phyloP scores from a whole-genome alignment of 2,329 filamentous ascomycete species.

The Clonostachys solani region DNA sequence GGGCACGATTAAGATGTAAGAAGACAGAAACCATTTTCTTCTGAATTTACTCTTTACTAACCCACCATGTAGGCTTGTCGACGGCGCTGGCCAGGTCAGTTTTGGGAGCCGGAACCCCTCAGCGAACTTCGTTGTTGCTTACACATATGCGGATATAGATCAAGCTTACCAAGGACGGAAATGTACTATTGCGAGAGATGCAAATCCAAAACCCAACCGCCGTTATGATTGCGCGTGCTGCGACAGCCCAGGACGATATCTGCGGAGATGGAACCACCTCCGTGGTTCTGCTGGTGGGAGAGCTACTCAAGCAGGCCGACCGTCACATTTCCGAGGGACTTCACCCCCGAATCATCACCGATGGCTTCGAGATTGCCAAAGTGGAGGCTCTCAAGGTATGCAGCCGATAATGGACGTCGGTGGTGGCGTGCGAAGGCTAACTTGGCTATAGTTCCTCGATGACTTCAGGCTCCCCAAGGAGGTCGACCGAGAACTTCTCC shows the following conservation, averaged over 20 bases:
- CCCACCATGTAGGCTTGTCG: conserved; percentile 50
- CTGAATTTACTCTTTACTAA: not conserved
- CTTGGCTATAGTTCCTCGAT: conserved; percentile 73
- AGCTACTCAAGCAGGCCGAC: conserved; percentile 96
- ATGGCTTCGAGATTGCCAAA: conserved; percentile 97
- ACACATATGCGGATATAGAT: conserved; percentile 52
- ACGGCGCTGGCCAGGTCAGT: conserved; percentile 64
- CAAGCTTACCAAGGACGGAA: conserved; percentile 98
- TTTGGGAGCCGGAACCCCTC: conserved; percentile 12
- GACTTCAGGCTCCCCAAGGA: conserved; percentile 84
- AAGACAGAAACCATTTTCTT: not conserved
- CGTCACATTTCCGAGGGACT: conserved; percentile 95
- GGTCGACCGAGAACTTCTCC: conserved; percentile 88
- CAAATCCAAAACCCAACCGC: conserved; percentile 99
- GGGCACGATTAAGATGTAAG: conserved; percentile 92
- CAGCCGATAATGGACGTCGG: not conserved
- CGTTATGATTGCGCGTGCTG: conserved; percentile 77
- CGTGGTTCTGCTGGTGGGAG: conserved; percentile 90
- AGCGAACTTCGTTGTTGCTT: conserved; percentile 3
- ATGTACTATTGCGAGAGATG: conserved; percentile 73
- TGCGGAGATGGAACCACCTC: conserved; percentile 97
- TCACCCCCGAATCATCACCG: conserved; percentile 93
- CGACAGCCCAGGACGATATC: conserved; percentile 97
- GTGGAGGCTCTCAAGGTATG: conserved; percentile 79
- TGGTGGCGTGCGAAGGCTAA: conserved; percentile 1